phyloP scores from a whole-genome alignment of 2,329 filamentous ascomycete genomes.

The Didymella segeticola region DNA sequence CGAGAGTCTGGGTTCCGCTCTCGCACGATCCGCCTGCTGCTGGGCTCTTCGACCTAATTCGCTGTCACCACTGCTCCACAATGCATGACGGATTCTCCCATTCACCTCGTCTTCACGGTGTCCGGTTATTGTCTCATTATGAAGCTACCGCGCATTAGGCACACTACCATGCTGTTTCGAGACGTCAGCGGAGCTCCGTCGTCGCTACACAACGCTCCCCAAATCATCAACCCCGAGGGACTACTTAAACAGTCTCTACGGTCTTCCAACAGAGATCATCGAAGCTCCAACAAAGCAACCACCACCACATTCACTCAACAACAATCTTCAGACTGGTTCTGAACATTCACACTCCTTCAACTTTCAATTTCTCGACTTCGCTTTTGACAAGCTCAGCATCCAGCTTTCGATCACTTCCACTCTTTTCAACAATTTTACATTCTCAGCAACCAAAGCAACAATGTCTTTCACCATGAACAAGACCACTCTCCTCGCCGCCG shows the following conservation, averaged over 20 bases:
- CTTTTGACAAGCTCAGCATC: conserved; percentile 14
- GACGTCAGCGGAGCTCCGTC: conserved; percentile 18
- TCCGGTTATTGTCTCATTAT: conserved; percentile 30
- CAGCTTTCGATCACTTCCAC: conserved; percentile 17
- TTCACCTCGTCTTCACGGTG: conserved; percentile 29
- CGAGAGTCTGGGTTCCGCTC: background rate
- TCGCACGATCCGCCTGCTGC: background rate
- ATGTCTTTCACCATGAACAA: conserved; percentile 17
- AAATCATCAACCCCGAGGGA: background rate
- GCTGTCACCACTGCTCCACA: conserved; percentile 6
- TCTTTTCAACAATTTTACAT: conserved; percentile 9
- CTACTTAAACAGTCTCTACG: conserved; percentile 20
- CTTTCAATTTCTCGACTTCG: conserved; percentile 4
- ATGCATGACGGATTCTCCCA: conserved; percentile 13
- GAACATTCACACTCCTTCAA: conserved; percentile 20
- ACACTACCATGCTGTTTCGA: conserved; percentile 8
- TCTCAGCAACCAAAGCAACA: conserved; percentile 11
- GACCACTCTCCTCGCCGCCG: conserved; percentile 22
- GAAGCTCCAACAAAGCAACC: conserved; percentile 18
- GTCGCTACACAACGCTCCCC: conserved; percentile 14
- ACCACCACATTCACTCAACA: conserved; percentile 16
- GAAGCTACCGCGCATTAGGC: conserved; percentile 19
- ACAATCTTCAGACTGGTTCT: conserved; percentile 20
- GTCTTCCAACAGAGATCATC: conserved; percentile 19
- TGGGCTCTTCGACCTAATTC: conserved; percentile 14